phyloP scores from a whole-genome alignment of 2,329 filamentous ascomycete species.

The Lachnellula subtilissima region DNA sequence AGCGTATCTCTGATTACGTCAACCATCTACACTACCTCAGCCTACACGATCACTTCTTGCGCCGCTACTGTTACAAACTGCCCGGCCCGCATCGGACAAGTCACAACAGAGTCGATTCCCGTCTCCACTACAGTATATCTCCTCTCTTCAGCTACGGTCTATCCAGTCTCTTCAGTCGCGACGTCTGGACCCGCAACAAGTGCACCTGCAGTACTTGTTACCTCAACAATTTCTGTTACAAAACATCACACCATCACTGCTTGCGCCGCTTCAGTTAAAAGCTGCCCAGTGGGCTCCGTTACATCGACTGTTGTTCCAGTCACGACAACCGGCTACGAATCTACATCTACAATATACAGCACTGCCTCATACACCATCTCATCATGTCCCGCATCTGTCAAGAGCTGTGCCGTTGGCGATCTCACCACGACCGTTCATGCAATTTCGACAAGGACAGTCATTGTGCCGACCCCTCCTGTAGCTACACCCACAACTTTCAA shows the following conservation, averaged over 20 bases:
- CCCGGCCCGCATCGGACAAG: slow-evolving; percentile 14
- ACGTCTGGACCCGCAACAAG: slow-evolving; percentile 5
- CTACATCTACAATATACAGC: slow-evolving; percentile 44
- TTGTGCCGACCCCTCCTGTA: background rate
- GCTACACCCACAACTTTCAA: background rate
- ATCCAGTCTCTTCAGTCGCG: background rate
- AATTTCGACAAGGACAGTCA: background rate
- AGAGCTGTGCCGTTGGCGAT: slow-evolving; percentile 19
- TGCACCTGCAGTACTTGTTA: slow-evolving; percentile 15
- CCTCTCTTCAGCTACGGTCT: slow-evolving; percentile 15
- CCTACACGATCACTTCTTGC: slow-evolving; percentile 23
- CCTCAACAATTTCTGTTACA: slow-evolving; percentile 48
- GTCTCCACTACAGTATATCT: slow-evolving; percentile 35
- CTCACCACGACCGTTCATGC: slow-evolving; percentile 3
- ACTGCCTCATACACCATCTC: slow-evolving; percentile 35
- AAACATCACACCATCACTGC: slow-evolving; percentile 30
- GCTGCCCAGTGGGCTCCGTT: slow-evolving; percentile 19
- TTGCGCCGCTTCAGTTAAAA: slow-evolving; percentile 24
- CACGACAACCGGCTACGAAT: slow-evolving; percentile 11
- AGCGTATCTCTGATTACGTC: slow-evolving; percentile 31
- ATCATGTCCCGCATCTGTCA: slow-evolving; percentile 21
- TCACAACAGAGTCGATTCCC: slow-evolving; percentile 33
- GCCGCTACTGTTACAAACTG: slow-evolving; percentile 15
- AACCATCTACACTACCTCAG: slow-evolving; percentile 19
- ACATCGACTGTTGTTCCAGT: slow-evolving; percentile 3